Conservation (phyloP, 2,329 filamentous ascomycete genomes). For the Nemania bipapillata region DNA sequence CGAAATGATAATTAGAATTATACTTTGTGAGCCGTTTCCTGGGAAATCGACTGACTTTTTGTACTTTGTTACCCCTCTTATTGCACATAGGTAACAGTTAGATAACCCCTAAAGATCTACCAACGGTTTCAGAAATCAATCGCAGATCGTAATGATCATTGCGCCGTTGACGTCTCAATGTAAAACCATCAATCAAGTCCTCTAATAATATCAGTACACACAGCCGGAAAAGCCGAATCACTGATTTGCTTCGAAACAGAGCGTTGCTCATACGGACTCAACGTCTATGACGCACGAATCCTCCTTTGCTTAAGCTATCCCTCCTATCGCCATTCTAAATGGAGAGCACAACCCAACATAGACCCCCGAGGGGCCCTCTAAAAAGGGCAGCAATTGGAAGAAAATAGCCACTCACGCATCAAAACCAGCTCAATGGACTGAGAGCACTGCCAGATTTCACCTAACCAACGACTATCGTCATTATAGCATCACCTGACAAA, state of each 20-base stretch:
- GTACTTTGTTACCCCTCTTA: constrained; percentile 2
- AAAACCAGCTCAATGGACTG: too few relatives aligned
- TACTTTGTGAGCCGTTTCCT: constrained; percentile 14
- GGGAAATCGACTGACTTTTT: constrained; percentile 6
- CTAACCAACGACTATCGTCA: not conserved
- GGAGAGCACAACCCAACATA: not conserved
- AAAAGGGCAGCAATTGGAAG: not conserved
- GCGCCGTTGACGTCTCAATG: not conserved
- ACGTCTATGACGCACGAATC: not conserved
- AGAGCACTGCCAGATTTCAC: not conserved
- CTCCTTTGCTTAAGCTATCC: too few relatives aligned
- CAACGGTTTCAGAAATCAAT: constrained; percentile 22
- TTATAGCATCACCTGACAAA: too few relatives aligned
- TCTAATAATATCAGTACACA: not conserved
- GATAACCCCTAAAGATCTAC: not conserved
- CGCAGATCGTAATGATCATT: constrained; percentile 9
- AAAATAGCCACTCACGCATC: not conserved
- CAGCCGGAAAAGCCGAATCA: not conserved
- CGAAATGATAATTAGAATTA: constrained; percentile 4
- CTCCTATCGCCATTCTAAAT: not conserved
- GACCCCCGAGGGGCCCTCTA: not conserved
- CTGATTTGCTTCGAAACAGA: not conserved
- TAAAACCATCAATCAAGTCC: not conserved
- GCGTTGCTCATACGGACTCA: not conserved
- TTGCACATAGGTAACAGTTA: constrained; percentile 10